Conservation (phyloP, 2,329 filamentous ascomycete species). For the Trichoderma arundinaceum region DNA sequence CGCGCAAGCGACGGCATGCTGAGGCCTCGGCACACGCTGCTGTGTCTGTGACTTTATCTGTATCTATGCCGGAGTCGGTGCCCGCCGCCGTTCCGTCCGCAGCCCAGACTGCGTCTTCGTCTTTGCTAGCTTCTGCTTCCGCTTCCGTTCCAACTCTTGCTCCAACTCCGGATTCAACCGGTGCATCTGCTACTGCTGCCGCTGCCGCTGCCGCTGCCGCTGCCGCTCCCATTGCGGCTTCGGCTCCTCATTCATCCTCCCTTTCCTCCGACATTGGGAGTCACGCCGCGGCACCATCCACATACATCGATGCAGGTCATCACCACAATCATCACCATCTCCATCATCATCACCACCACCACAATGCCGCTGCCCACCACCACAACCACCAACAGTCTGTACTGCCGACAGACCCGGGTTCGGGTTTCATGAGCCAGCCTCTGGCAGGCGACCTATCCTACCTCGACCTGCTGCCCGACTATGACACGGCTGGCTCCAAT, state of each 20-base stretch:
- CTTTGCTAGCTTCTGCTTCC: background rate
- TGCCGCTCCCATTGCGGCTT: background rate
- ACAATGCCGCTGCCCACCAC: conserved; percentile 4
- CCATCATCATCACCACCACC: background rate
- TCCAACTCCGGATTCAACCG: background rate
- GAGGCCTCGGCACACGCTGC: conserved; percentile 37
- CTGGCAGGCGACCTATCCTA: conserved; percentile 43
- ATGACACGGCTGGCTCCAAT: conserved; percentile 28
- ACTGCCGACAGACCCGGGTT: conserved; percentile 40
- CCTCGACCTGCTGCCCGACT: conserved; percentile 45
- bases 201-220: background rate
- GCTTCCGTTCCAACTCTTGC: background rate
- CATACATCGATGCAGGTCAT: background rate
- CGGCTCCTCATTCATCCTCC: background rate
- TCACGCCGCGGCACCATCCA: background rate
- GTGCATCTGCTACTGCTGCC: background rate
- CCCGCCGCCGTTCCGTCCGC: background rate
- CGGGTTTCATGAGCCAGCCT: conserved; percentile 46
- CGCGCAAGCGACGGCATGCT: conserved; percentile 59
- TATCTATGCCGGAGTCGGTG: background rate
- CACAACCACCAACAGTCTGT: conserved; percentile 17
- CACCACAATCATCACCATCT: background rate
- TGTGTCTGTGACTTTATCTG: background rate
- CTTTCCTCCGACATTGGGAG: background rate
- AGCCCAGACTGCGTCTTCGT: conserved; percentile 6